Conservation (phyloP, 169 alveolate genomes). For the Eimeria maxima region DNA sequence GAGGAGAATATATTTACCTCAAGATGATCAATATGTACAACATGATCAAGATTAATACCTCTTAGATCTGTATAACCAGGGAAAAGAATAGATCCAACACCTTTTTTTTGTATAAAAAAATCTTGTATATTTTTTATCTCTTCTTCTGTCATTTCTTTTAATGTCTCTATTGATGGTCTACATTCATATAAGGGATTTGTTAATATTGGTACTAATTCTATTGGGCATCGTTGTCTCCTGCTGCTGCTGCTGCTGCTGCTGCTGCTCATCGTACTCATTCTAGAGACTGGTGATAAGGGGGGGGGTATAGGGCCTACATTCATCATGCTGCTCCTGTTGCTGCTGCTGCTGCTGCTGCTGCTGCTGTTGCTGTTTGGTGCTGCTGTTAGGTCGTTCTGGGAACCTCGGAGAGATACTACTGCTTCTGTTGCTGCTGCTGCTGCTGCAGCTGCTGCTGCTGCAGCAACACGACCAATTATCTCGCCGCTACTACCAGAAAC, state of each 20-base stretch:
- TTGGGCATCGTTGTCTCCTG: slow-evolving; percentile 36
- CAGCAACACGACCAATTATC: too few relatives aligned
- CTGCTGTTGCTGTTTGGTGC: slow-evolving; percentile 55
- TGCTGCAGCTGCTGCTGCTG: not conserved
- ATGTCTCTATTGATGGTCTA: slow-evolving; percentile 88
- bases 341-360: slow-evolving; percentile 22
- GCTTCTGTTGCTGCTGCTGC: slow-evolving; percentile 16
- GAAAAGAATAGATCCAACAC: slow-evolving; percentile 90
- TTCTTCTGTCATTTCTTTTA: slow-evolving; percentile 89
- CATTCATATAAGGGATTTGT: slow-evolving; percentile 88
- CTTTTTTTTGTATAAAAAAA: slow-evolving; percentile 87
- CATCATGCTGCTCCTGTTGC: slow-evolving; percentile 47
- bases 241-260: slow-evolving; percentile 63
- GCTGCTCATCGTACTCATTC: not conserved
- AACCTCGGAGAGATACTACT: slow-evolving; percentile 11
- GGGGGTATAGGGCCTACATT: too few relatives aligned
- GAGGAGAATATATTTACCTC: not conserved
- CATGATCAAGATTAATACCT: slow-evolving; percentile 89
- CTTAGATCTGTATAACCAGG: slow-evolving; percentile 92
- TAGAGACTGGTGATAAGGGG: too few relatives aligned
- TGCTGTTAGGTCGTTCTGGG: too few relatives aligned
- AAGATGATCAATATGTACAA: slow-evolving; percentile 84
- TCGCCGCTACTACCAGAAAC: too few relatives aligned
- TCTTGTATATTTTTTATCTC: slow-evolving; percentile 89
- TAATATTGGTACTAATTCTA: slow-evolving; percentile 85